Conservation (phyloP, 2,329 filamentous ascomycete genomes). For the Alternaria dauci region DNA sequence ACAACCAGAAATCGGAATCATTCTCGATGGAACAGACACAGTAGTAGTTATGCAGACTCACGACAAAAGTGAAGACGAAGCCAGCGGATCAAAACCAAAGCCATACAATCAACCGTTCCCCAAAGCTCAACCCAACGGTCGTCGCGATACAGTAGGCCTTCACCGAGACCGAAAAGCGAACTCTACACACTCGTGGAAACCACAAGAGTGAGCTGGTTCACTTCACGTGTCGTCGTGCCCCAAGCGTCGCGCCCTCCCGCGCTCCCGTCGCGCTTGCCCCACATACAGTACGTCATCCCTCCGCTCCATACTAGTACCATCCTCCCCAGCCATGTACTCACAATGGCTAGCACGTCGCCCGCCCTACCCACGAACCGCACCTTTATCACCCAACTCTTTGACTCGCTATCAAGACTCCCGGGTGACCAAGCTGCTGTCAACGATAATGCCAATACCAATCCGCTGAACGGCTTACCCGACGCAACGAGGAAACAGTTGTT, state of each 20-base stretch:
- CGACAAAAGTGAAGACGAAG: no score
- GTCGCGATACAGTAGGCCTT: no score
- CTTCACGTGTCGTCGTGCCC: constrained; percentile 30
- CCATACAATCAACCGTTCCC: no score
- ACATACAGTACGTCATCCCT: constrained; percentile 25
- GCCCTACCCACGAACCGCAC: constrained; percentile 35
- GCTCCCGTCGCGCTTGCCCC: constrained; percentile 20
- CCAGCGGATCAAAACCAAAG: no score
- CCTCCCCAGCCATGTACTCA: constrained; percentile 9
- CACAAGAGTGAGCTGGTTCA: neutral
- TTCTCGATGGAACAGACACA: no score
- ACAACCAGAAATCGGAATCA: no score
- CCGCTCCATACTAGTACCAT: neutral
- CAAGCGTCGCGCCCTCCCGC: constrained; percentile 28
- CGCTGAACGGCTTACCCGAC: constrained; percentile 46
- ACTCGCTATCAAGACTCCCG: constrained; percentile 30
- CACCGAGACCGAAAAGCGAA: no score
- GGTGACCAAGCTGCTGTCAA: constrained; percentile 14
- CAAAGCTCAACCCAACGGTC: no score
- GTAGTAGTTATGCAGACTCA: no score
- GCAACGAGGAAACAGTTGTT: constrained; percentile 64
- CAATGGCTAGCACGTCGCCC: constrained; percentile 21
- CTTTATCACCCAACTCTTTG: constrained; percentile 48
- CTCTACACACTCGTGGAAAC: no score
- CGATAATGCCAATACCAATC: constrained; percentile 46